Evolutionary conservation across 164 flowering plant genomes (phyloP), one percentile per base, ranked within the genome.

Genomic region (Berberis thunbergii): DNA sequence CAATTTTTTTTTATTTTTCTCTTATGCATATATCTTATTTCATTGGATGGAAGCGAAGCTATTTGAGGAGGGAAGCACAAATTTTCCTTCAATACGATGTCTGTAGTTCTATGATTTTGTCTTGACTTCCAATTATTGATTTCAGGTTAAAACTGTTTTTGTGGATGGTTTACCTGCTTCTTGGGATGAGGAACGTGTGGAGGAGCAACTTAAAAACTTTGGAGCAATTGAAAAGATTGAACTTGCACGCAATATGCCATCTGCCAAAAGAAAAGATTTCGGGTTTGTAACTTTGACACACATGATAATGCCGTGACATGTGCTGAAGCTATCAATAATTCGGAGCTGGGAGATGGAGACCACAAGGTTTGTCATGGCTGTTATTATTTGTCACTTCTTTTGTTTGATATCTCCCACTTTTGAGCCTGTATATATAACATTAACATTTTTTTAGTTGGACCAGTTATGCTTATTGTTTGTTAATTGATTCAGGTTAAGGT

Each of bases 241-340:
- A 70, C 96, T 94, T 76, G 97, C 99, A 2, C 84, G 97, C 46
- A 94, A 94, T 68, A 94, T 86, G 97, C 96, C 97, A 63, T 84
- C 96, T 43, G 99, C 99, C 8, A 87, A 79, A 81, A 78, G 99
- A 57, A 91, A 83, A 76, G 99, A 94, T 77, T 94, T 87, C 77
- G 97, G 97, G 39, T 94, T 94, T 79, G 87, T 94, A 44, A 84
- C 97, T 6, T 94, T 77, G 91, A 78, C 57, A 66, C 82, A 59
- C 99, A 94, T 82, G 96, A 91, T 76, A 86, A 86, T 7, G 99
- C 99, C 2, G 91, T 91, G 46, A 83, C 81, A 45, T 94, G 97
- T 78, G 97, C 97, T 49, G 89, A 91, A 73, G 78, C 79, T 73
- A 86, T 94, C 49, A 94, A 91, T 71, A 91, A 91, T 82, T 68